Conservation (phyloP, 257 asterid species). For the Nicotiana otophora region DNA sequence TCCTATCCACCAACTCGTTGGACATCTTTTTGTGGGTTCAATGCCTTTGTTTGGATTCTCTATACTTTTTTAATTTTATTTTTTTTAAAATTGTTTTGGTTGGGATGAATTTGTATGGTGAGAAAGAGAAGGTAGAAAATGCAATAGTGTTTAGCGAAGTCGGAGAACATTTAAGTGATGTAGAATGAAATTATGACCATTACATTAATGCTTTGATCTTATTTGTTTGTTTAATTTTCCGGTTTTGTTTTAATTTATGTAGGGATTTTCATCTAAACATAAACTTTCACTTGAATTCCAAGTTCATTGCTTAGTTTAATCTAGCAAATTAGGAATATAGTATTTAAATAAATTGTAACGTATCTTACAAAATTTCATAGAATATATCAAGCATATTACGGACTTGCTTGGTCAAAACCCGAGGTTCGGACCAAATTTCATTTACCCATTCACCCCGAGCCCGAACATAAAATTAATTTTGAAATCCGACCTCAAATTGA, state of each 20-base stretch:
- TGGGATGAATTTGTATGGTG: neutral
- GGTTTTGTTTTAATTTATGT: neutral
- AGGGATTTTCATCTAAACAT: neutral
- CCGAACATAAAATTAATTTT: no score
- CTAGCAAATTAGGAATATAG: neutral
- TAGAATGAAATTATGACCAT: neutral
- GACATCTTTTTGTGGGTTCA: neutral
- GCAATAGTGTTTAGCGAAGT: neutral
- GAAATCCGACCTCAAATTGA: no score
- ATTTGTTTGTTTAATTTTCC: neutral
- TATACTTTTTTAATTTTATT: no score
- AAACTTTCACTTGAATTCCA: neutral
- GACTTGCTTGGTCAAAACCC: no score
- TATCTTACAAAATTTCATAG: no score
- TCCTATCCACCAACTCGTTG: constrained; percentile 12
- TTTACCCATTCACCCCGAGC: no score
- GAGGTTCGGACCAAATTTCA: no score
- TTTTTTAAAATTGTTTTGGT: neutral
- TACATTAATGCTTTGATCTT: neutral
- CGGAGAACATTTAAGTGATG: neutral
- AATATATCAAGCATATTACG: neutral
- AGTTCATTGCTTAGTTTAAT: neutral
- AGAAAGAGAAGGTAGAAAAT: neutral
- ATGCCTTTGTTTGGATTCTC: neutral
- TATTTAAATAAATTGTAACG: no score